Evolutionary conservation across 163 green algal genomes (phyloP), one percentile per base, ranked within the genome.

Genomic region (Chloromonas sp.): DNA sequence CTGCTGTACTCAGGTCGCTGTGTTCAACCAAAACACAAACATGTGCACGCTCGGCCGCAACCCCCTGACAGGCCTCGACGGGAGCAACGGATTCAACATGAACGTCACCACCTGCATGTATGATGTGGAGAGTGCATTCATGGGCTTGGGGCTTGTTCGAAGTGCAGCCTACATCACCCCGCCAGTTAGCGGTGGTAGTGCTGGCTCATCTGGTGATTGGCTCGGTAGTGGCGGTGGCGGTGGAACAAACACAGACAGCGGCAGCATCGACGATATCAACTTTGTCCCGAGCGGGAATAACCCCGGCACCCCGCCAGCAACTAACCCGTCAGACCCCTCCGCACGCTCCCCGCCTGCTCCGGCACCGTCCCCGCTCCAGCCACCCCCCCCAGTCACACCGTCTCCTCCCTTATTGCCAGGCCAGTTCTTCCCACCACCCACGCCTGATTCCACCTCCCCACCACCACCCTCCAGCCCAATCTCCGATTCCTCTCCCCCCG

Each of bases 111-210:
- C 77, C 36, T 81, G 77, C 77, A 60, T 81, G 14, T 81, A 81
- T 8, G 77, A 81, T 8, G 77, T 62, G 36, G 77, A 57, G 36
- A 57, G 61, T 57, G 60, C 77, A 57, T 81, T 81, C 77, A 36
- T 60, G n/a, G 36, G 14, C n/a, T 8, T 81, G n/a, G 77, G 77
- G 36, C 15, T 57, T 3, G 2, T 2, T 3, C n/a, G n/a, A 36
- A 81, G 77, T 8, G 77, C 77, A 61, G 14, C n/a, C 36, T 81
- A 61, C 77, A 81, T 81, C 77, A 81, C n/a, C 14, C 77, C 77
- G 14, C 77, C 77, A 1, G 14, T 57, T 2, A 81, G 36, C n/a
- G 15, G 36, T 3, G n/a, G n/a, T 3, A 3, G n/a, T 2, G 77
- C 77, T 3, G 36, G 57, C 36, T 81, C 77, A 5, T 74, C 66